These are phyloP conservation scores for Ceratocystis diversiconidia DNA, from an alignment of 2,329 filamentous ascomycete species.

Conservation along the genomic window DNA sequence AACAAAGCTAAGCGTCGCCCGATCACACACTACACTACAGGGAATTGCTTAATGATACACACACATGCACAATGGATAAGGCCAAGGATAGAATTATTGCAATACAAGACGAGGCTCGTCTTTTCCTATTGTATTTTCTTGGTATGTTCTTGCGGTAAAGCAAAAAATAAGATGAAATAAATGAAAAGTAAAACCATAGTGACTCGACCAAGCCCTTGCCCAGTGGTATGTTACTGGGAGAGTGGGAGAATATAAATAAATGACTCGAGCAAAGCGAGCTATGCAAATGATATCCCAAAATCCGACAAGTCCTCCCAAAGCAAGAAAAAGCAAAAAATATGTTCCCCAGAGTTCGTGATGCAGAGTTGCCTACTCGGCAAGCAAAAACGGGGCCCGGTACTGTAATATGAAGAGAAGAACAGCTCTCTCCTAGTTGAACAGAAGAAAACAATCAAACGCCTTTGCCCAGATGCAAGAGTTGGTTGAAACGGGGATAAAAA, in stretches of 20 bases:
- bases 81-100: too few relatives aligned
- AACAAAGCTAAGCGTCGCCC: neutral
- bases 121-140: neutral
- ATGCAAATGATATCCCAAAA: conserved; percentile 9
- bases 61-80: too few relatives aligned
- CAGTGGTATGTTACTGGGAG: neutral
- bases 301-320: neutral
- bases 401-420: neutral
- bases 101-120: too few relatives aligned
- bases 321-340: conserved; percentile 10
- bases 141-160: neutral
- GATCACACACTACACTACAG: neutral
- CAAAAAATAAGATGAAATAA: conserved; percentile 2
- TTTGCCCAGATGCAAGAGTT: neutral
- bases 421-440: neutral
- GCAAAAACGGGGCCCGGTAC: neutral
- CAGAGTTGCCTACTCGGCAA: neutral
- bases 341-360: neutral
- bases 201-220: neutral
- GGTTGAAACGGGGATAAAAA: neutral
- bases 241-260: conserved; percentile 9
- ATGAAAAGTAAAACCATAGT: neutral
- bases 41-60: too few relatives aligned
- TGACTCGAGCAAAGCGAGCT: neutral
- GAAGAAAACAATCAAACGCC: neutral